phyloP scores from a whole-genome alignment of 2,329 filamentous ascomycete species.

The Bimuria novae-zelandiae region DNA sequence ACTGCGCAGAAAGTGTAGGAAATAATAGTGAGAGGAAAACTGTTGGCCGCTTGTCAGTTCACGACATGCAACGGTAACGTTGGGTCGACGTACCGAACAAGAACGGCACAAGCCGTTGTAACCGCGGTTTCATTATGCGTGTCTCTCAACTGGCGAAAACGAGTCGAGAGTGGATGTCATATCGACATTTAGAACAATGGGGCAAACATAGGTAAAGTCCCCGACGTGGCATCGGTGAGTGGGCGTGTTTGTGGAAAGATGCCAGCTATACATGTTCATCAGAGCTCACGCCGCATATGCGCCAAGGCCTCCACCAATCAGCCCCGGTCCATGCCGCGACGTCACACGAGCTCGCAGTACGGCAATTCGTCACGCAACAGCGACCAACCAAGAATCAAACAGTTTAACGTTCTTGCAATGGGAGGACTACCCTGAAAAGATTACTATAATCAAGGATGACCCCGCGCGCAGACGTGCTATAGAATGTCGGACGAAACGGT shows the following conservation, averaged over 20 bases:
- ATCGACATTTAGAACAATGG: slow-evolving; percentile 30
- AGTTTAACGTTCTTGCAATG: not conserved
- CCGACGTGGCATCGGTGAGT: slow-evolving; percentile 17
- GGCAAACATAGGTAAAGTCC: slow-evolving; percentile 19
- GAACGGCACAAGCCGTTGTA: slow-evolving; percentile 44
- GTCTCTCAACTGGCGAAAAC: slow-evolving; percentile 16
- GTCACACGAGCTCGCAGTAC: slow-evolving; percentile 1
- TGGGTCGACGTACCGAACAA: slow-evolving; percentile 33
- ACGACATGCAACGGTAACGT: slow-evolving; percentile 10
- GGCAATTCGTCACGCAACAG: not conserved
- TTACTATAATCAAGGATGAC: not conserved
- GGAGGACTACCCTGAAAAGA: not conserved
- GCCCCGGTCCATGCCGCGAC: slow-evolving; percentile 8
- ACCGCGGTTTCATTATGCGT: slow-evolving; percentile 40
- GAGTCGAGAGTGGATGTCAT: slow-evolving; percentile 31
- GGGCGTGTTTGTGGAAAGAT: slow-evolving; percentile 34
- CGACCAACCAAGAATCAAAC: not conserved
- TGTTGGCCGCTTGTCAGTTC: slow-evolving; percentile 26
- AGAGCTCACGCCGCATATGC: slow-evolving; percentile 20
- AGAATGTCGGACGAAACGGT: not conserved
- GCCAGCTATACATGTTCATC: slow-evolving; percentile 40
- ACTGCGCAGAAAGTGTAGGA: slow-evolving; percentile 30
- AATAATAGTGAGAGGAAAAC: slow-evolving; percentile 40
- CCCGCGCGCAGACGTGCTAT: not conserved
- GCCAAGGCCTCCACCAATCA: slow-evolving; percentile 37